These are phyloP conservation scores for Pichia kluyveri DNA, from an alignment of 805 yeast species.

Conservation along the genomic window DNA sequence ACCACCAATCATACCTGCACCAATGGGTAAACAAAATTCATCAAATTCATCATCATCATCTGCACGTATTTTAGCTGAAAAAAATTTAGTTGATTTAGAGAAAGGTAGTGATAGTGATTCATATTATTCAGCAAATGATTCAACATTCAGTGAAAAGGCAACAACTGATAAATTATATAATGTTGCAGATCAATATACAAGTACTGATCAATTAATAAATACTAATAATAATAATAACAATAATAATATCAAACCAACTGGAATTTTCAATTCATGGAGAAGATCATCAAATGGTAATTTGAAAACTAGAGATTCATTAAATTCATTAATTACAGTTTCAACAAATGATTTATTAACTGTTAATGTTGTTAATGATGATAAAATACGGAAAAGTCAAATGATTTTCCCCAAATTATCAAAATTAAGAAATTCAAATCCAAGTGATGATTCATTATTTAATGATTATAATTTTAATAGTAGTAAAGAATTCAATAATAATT, in stretches of 20 bases:
- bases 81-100: constrained; percentile 45
- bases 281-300: constrained; percentile 28
- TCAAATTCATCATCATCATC: constrained; percentile 5
- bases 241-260: constrained; percentile 4
- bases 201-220: constrained; percentile 28
- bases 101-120: constrained; percentile 20
- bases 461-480: neutral
- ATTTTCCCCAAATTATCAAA: constrained; percentile 3
- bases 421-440: constrained; percentile 1
- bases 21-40: constrained; percentile 22
- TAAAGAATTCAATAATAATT: neutral
- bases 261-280: constrained; percentile 57
- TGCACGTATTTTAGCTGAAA: constrained; percentile 32
- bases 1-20: constrained; percentile 26
- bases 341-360: constrained; percentile 78
- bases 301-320: constrained; percentile 54
- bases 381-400: constrained; percentile 30
- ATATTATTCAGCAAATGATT: constrained; percentile 29
- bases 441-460: constrained; percentile 1
- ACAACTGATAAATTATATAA: constrained; percentile 5
- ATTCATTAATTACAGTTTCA: constrained; percentile 74
- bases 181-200: constrained; percentile 20
- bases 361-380: constrained; percentile 56
- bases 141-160: constrained; percentile 42
- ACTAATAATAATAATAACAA: neutral